Evolutionary conservation across 306 rosid genomes (phyloP).

Genomic region (Trifolium fragiferum): DNA sequence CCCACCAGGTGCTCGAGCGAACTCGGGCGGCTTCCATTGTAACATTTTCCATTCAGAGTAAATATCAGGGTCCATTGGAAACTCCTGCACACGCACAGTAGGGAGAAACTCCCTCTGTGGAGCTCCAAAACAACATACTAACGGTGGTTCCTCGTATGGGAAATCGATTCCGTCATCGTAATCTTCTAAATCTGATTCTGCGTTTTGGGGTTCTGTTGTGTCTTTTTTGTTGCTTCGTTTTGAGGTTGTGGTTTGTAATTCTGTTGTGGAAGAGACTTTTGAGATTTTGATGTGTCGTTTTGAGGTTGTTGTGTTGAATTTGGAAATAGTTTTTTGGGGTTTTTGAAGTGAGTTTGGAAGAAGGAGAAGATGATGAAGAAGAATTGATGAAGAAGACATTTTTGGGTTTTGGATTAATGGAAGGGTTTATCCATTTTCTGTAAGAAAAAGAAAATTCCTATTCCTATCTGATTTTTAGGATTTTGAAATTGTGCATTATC

Average conservation of each 20-base stretch:
- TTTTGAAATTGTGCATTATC: not conserved
- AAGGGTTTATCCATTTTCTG: conserved; percentile 59
- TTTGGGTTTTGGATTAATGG: conserved; percentile 33
- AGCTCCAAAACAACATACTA: conserved; percentile 91
- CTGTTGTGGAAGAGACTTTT: conserved; percentile 49
- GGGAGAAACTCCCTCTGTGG: conserved; percentile 80
- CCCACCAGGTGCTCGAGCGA: conserved; percentile 80
- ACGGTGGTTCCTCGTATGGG: conserved; percentile 73
- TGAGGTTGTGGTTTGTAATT: conserved; percentile 49
- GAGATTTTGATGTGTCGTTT: not conserved
- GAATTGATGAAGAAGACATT: conserved; percentile 68
- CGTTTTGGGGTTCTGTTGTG: conserved; percentile 37
- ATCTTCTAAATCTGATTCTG: conserved; percentile 28
- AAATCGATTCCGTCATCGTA: conserved; percentile 75
- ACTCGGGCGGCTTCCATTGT: conserved; percentile 98
- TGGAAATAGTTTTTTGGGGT: conserved; percentile 9
- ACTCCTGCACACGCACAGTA: conserved; percentile 72
- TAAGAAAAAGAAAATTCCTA: not conserved
- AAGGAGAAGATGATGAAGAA: conserved; percentile 35
- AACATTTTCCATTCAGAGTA: conserved; percentile 96
- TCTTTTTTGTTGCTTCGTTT: conserved; percentile 71
- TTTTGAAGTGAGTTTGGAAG: conserved; percentile 35
- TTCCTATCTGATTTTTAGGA: conserved; percentile 37
- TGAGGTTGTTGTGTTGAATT: not conserved
- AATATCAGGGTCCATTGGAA: conserved; percentile 79